Evolutionary conservation across 306 rosid species (phyloP), one percentile per base, ranked within the genome.

Genomic region (Morella rubra): DNA sequence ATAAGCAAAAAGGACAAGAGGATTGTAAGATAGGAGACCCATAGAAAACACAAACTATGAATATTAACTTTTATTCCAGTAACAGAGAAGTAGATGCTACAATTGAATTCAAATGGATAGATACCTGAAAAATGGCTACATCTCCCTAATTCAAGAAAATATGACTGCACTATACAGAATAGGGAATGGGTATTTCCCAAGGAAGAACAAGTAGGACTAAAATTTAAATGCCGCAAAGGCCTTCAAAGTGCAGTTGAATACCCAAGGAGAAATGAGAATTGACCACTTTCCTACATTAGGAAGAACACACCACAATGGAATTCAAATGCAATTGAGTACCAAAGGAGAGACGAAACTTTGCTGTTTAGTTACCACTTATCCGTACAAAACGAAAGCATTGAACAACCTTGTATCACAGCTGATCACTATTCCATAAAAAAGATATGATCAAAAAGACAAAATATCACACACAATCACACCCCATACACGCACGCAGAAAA

Each of bases 321-420:
- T 32, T 67, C 32, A 55, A 51, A 45, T 73, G 58, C 20, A 16
- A 22, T 66, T 75, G 37, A 47, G 76, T 53, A 47, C 11, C 44
- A 56, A 73, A 47, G 56, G 19, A 52, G 56, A 52, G 16, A 13
- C 19, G 56, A n/a, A 27, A 71, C 64, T 55, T 68, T 61, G 24
- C 77, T 47, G 77, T 47, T 37, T 77, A 55, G 69, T 46, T 15
- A 15, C 32, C 11, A 51, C 58, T 44, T 37, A 61, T 84, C 72
- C 44, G 18, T 13, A 58, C 76, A 44, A 49, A 16, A 46, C 19
- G 32, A 49, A 41, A 65, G 18, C 46, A 27, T n/a, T 69, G 16
- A 76, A 68, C 32, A 22, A 47, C 18, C 44, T 32, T 37, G 32
- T 7, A 24, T 32, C 15, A 44, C 53, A 66, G 40, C n/a, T 50